Evolutionary conservation across 2,329 filamentous ascomycete species (phyloP), one percentile per base, ranked within the genome.

Genomic region (Pseudocercospora eumusae): DNA sequence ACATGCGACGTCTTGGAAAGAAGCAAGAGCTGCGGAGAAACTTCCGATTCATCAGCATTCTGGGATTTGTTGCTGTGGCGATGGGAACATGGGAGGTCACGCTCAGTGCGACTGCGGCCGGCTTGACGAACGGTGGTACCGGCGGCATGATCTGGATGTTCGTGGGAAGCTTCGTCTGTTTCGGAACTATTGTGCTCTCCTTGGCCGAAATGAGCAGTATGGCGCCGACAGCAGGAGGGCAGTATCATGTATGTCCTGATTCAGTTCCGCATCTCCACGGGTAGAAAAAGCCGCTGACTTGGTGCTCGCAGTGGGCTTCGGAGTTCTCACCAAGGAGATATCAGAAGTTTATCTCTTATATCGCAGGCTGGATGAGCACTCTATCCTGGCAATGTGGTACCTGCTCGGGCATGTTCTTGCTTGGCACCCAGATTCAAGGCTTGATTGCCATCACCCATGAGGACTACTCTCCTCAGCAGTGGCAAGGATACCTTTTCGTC

Each of bases 161-260:
- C 28, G 53, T 68, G 9, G 62, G 59, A 9, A 62, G 50, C 23
- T 63, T 65, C 47, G 28, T 61, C 21, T 60, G 59, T 36, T 67
- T 64, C 40, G 49, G 57, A 15, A 64, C 63, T 21, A 65, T 70
- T 45, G 68, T 67, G 23, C 54, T 66, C 23, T 65, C 63, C 18
- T 47, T 72, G 27, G 66, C 70, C 8, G 70, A 72, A 56, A 66
- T 71, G 61, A 62, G 62, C 4, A 66, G 62, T 9, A 70, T 72
- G 69, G 70, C 69, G 15, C 69, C 70, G 2, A 70, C 66, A 33
- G 68, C 70, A 31, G 70, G 71, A n/a, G 70, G 70, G 15, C 66
- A 68, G 49, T 67, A 67, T 55, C 64, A 76, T 59, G 20, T 27
- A 52, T 56, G 13, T 31, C 27, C 2, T 25, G 15, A 42, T 40